Percentiles rank a stretch among this genome's conserved stretches.
These are phyloP conservation scores for Crassisporium funariophilum DNA, from an alignment of 768 basidiomycete genomes.

Conservation along the genomic window DNA sequence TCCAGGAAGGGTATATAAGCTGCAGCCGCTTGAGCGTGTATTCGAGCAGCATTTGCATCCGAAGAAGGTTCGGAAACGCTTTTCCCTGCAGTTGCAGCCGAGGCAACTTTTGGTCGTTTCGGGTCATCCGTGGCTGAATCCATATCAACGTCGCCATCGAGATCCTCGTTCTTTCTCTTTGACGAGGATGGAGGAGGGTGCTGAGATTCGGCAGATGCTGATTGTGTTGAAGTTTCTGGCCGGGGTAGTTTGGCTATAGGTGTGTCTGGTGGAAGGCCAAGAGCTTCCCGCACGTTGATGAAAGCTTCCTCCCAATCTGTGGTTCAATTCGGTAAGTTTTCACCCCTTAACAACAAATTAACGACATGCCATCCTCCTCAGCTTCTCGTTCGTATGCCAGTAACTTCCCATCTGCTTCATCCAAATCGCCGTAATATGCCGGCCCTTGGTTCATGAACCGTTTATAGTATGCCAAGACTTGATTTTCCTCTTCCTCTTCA, in stretches of 20 bases:
- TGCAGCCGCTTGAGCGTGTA: constrained; percentile 60
- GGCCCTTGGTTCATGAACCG: constrained; percentile 89
- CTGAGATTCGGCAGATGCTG: constrained; percentile 19
- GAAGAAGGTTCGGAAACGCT: constrained; percentile 24
- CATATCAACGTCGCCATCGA: constrained; percentile 45
- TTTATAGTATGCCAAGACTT: constrained; percentile 73
- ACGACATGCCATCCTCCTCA: constrained; percentile 69
- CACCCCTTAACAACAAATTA: background rate
- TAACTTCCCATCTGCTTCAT: constrained; percentile 73
- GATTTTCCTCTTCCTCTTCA: constrained; percentile 89
- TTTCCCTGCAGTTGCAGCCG: constrained; percentile 21
- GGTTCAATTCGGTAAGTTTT: background rate
- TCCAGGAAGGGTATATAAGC: constrained; percentile 76
- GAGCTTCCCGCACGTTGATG: constrained; percentile 50
- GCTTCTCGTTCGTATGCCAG: constrained; percentile 69
- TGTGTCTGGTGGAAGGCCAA: constrained; percentile 53
- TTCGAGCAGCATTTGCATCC: constrained; percentile 31
- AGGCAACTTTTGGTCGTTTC: constrained; percentile 34
- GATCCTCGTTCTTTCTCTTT: constrained; percentile 61
- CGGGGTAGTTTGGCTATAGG: constrained; percentile 56
- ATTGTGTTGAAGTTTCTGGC: constrained; percentile 23
- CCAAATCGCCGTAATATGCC: constrained; percentile 88
- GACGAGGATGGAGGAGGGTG: constrained; percentile 27
- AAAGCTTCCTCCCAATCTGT: constrained; percentile 72
- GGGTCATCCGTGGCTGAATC: constrained; percentile 30